Percentiles rank a stretch among this genome's conserved stretches.
Conservation (phyloP, 1,139 yeast species). For the Protomyces macrosporus region DNA sequence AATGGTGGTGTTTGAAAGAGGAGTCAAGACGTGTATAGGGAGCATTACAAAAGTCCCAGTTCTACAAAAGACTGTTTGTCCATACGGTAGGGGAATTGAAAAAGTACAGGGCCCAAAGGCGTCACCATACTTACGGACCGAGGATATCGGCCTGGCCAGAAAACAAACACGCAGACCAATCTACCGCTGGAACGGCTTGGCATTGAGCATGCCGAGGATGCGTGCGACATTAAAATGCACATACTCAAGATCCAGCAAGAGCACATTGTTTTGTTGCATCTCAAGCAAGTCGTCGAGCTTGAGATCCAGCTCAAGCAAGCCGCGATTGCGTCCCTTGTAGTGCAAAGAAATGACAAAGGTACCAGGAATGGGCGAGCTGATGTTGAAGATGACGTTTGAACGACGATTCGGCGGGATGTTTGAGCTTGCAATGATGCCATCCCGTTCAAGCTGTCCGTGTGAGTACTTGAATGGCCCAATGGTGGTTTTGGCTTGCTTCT, state of each 20-base stretch:
- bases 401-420: conserved; percentile 36
- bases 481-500: conserved; percentile 32
- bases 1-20: too few relatives aligned
- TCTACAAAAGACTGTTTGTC: too few relatives aligned
- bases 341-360: conserved; percentile 40
- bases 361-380: conserved; percentile 40
- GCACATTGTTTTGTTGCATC: conserved; percentile 37
- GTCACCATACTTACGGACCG: too few relatives aligned
- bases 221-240: conserved; percentile 35
- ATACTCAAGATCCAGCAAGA: conserved; percentile 38
- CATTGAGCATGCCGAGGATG: conserved; percentile 31
- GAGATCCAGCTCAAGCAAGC: conserved; percentile 36
- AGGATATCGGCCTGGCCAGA: too few relatives aligned
- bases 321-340: conserved; percentile 39
- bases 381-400: conserved; percentile 33
- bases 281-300: conserved; percentile 41
- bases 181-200: conserved; percentile 27
- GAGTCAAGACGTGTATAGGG: too few relatives aligned
- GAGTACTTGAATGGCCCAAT: conserved; percentile 38
- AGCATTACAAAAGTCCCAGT: too few relatives aligned
- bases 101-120: too few relatives aligned
- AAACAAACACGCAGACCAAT: neutral
- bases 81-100: too few relatives aligned
- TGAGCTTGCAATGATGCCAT: conserved; percentile 38
- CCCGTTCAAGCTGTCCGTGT: conserved; percentile 37